Percentiles rank a stretch among this genome's conserved stretches.
These are phyloP conservation scores for Tetrapisispora phaffii DNA, from an alignment of 805 yeast genomes.

Conservation along the genomic window DNA sequence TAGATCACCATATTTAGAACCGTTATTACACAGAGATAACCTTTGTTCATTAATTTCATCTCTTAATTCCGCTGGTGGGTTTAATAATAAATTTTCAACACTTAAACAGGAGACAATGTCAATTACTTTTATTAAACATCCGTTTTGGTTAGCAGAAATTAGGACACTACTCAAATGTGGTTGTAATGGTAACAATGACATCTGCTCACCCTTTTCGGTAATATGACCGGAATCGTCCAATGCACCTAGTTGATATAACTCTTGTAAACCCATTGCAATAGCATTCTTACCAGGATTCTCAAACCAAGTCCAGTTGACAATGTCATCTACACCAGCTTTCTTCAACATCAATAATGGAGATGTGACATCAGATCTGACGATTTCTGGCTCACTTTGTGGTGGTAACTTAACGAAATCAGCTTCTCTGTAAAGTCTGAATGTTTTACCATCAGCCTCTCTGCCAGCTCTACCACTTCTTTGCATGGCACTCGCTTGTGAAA, in stretches of 20 bases:
- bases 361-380: constrained; percentile 74
- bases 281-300: constrained; percentile 81
- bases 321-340: constrained; percentile 71
- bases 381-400: constrained; percentile 86
- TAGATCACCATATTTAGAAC: constrained; percentile 73
- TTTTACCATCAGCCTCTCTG: constrained; percentile 88
- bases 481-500: constrained; percentile 87
- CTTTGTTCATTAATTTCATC: constrained; percentile 78
- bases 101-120: constrained; percentile 90
- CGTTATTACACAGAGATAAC: constrained; percentile 56
- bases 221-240: constrained; percentile 65
- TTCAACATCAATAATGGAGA: constrained; percentile 79
- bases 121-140: constrained; percentile 54
- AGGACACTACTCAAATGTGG: constrained; percentile 86
- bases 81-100: constrained; percentile 76
- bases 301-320: constrained; percentile 84
- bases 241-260: constrained; percentile 71
- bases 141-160: constrained; percentile 50
- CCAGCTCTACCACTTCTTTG: constrained; percentile 99
- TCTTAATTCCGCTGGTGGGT: constrained; percentile 69
- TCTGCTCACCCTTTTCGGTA: constrained; percentile 69
- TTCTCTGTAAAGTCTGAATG: constrained; percentile 76
- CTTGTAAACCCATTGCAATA: constrained; percentile 63
- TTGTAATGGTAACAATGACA: constrained; percentile 85
- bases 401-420: constrained; percentile 52